phyloP scores from a whole-genome alignment of 2,329 filamentous ascomycete genomes.

The Claviceps sp. region DNA sequence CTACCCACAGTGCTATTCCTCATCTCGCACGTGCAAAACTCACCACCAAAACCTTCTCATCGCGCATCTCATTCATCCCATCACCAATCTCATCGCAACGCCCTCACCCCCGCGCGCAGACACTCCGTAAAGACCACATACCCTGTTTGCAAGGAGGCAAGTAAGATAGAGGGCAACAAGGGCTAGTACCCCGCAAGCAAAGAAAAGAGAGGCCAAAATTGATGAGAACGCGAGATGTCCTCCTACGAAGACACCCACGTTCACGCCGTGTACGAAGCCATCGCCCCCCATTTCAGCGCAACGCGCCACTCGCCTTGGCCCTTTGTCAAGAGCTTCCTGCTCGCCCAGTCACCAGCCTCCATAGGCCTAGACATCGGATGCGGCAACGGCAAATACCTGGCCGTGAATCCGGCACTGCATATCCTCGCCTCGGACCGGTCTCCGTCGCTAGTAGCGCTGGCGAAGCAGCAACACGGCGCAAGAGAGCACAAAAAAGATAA shows the following conservation, averaged over 20 bases:
- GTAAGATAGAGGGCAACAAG: too few relatives aligned
- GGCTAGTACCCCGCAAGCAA: neutral
- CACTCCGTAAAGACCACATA: too few relatives aligned
- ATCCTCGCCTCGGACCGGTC: constrained; percentile 79
- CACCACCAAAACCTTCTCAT: too few relatives aligned
- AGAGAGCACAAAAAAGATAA: neutral
- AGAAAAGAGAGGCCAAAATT: neutral
- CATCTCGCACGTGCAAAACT: too few relatives aligned
- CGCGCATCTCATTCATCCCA: too few relatives aligned
- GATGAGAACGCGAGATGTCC: constrained; percentile 1
- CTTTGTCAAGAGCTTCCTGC: constrained; percentile 68
- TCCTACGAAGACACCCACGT: constrained; percentile 78
- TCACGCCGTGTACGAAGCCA: constrained; percentile 80
- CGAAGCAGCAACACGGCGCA: constrained; percentile 12
- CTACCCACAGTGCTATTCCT: too few relatives aligned
- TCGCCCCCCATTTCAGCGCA: constrained; percentile 71
- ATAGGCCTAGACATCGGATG: constrained; percentile 87
- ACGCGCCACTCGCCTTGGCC: constrained; percentile 84
- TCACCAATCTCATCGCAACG: too few relatives aligned
- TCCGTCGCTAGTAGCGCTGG: constrained; percentile 38
- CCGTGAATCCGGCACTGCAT: constrained; percentile 63
- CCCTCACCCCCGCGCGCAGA: too few relatives aligned
- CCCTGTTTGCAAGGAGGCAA: too few relatives aligned
- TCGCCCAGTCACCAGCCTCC: constrained; percentile 49
- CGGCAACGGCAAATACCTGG: constrained; percentile 91